Conservation (phyloP, 495 filamentous ascomycete species). For the Xylaria cubensis region DNA sequence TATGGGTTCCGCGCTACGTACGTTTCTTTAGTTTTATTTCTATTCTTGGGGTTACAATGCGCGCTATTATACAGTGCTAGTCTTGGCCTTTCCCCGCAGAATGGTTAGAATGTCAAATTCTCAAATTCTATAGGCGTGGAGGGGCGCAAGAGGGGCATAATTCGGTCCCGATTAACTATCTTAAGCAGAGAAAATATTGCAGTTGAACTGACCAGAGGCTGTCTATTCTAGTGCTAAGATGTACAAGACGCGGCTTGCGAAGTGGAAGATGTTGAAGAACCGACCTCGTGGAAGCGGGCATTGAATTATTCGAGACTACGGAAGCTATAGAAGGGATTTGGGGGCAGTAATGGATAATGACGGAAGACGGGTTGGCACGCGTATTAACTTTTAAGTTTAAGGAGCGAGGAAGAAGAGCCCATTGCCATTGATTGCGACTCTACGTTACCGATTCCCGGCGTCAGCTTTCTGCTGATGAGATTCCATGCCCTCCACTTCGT, state of each 20-base stretch:
- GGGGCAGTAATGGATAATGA: slow-evolving; percentile 5
- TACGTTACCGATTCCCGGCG: slow-evolving; percentile 12
- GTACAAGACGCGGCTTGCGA: slow-evolving; percentile 49
- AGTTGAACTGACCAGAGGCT: background rate
- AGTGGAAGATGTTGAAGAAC: slow-evolving; percentile 51
- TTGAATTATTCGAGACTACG: background rate
- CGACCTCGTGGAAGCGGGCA: slow-evolving; percentile 26
- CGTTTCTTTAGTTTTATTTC: slow-evolving; percentile 25
- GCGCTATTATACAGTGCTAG: background rate
- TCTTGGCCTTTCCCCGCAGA: slow-evolving; percentile 11
- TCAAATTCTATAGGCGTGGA: slow-evolving; percentile 14
- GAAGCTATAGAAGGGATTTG: slow-evolving; percentile 1
- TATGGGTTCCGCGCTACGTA: slow-evolving; percentile 44
- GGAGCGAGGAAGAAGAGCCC: background rate
- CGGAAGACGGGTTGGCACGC: background rate
- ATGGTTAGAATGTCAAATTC: background rate
- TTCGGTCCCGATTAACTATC: background rate
- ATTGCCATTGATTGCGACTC: background rate
- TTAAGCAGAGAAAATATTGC: background rate
- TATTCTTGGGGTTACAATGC: slow-evolving; percentile 14
- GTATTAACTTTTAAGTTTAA: background rate
- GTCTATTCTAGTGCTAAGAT: slow-evolving; percentile 38
- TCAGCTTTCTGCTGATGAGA: slow-evolving; percentile 16
- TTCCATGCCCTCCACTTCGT: slow-evolving; percentile 4
- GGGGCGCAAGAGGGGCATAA: background rate